Conservation (phyloP, 2,329 filamentous ascomycete species). For the Claviceps fusiformis region DNA sequence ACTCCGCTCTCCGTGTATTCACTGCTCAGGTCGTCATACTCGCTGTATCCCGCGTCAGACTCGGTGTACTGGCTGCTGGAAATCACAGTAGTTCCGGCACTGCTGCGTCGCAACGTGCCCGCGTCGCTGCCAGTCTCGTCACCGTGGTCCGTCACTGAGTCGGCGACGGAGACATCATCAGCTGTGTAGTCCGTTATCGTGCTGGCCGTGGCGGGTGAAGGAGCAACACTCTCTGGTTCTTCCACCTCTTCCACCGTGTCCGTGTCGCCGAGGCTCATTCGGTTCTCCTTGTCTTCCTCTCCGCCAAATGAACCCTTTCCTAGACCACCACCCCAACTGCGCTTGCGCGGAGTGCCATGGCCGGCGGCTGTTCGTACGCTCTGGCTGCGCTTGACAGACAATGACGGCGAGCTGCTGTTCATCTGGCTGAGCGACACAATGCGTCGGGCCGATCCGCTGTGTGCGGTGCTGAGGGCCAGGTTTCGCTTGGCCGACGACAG, state of each 20-base stretch:
- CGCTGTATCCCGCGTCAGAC: slow-evolving; percentile 21
- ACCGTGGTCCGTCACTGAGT: slow-evolving; percentile 9
- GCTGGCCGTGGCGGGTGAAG: slow-evolving; percentile 2
- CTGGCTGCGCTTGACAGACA: slow-evolving; percentile 62
- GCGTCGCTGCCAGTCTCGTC: slow-evolving; percentile 29
- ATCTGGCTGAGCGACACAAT: slow-evolving; percentile 90
- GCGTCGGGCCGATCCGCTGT: slow-evolving; percentile 51
- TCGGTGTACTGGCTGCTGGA: slow-evolving; percentile 24
- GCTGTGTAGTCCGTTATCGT: slow-evolving; percentile 1
- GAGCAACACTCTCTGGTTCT: slow-evolving; percentile 16
- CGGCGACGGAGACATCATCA: slow-evolving; percentile 7
- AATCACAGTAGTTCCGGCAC: slow-evolving; percentile 34
- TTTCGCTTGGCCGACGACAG: slow-evolving; percentile 36
- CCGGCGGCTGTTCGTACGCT: slow-evolving; percentile 52
- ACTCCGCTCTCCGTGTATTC: slow-evolving; percentile 35
- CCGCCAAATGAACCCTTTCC: slow-evolving; percentile 30
- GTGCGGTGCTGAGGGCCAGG: slow-evolving; percentile 26
- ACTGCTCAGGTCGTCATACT: slow-evolving; percentile 29
- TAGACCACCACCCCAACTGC: slow-evolving; percentile 49
- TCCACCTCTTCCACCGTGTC: slow-evolving; percentile 48
- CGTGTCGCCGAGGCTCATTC: slow-evolving; percentile 42
- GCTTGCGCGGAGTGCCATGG: slow-evolving; percentile 46
- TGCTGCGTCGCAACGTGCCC: slow-evolving; percentile 34
- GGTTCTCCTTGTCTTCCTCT: slow-evolving; percentile 49
- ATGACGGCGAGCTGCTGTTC: slow-evolving; percentile 53